Evolutionary conservation across 2,329 filamentous ascomycete species (phyloP).

Genomic region (Laburnicola sp.): DNA sequence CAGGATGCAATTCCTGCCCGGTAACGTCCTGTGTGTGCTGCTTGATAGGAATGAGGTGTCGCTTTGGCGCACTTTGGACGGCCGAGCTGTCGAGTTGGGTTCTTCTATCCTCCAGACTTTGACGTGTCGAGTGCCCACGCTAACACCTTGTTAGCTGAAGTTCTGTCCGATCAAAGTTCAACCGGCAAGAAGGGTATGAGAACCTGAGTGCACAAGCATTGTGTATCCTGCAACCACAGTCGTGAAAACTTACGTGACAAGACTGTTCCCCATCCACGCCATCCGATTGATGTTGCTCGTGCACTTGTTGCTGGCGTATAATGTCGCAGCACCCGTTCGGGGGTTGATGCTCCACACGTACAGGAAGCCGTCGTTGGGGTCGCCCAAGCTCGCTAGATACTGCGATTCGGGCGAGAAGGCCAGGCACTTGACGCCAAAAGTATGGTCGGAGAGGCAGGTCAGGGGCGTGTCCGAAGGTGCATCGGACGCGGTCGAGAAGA

Average conservation of each 20-base stretch:
- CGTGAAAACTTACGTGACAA: constrained; percentile 65
- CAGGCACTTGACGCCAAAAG: constrained; percentile 83
- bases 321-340: constrained; percentile 75
- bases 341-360: constrained; percentile 87
- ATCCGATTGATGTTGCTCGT: constrained; percentile 84
- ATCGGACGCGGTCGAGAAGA: constrained; percentile 80
- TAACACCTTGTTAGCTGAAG: constrained; percentile 1
- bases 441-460: constrained; percentile 85
- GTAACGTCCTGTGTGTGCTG: constrained; percentile 63
- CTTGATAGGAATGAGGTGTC: constrained; percentile 50
- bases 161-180: not conserved
- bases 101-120: constrained; percentile 92
- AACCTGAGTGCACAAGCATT: no score
- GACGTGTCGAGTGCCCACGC: constrained; percentile 82
- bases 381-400: constrained; percentile 85
- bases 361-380: constrained; percentile 89
- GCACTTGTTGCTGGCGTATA: constrained; percentile 89
- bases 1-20: constrained; percentile 85
- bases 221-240: not conserved
- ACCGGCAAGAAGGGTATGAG: no score
- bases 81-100: constrained; percentile 59
- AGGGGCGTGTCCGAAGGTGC: constrained; percentile 78
- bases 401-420: constrained; percentile 87
- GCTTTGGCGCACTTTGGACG: constrained; percentile 38
- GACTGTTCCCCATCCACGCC: constrained; percentile 81